Evolutionary conservation across 2,329 filamentous ascomycete genomes (phyloP).

Genomic region (Pyricularia sp.): DNA sequence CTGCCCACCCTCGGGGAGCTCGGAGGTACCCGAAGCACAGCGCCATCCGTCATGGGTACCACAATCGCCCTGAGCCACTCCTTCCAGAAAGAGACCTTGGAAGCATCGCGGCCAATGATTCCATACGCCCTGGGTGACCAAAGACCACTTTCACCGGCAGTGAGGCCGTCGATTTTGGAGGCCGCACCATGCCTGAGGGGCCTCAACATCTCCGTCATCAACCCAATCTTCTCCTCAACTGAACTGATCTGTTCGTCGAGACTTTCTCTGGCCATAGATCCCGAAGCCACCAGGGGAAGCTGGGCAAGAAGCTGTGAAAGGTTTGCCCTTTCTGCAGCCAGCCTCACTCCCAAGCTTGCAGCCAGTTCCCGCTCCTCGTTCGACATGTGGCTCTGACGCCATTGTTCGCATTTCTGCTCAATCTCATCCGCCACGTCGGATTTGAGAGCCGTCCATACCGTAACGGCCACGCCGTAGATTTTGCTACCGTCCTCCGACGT

Average conservation of each 20-base stretch:
- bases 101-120: constrained; percentile 75
- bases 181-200: constrained; percentile 90
- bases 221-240: constrained; percentile 90
- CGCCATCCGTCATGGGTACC: constrained; percentile 92
- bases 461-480: constrained; percentile 83
- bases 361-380: constrained; percentile 86
- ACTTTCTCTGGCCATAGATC: constrained; percentile 68
- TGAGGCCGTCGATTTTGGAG: constrained; percentile 93
- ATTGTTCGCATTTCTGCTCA: constrained; percentile 73
- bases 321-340: constrained; percentile 81
- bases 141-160: constrained; percentile 87
- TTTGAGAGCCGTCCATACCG: constrained; percentile 85
- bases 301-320: constrained; percentile 79
- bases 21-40: constrained; percentile 69
- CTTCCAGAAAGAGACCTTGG: constrained; percentile 90
- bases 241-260: constrained; percentile 92
- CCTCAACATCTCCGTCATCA: constrained; percentile 93
- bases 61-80: constrained; percentile 92
- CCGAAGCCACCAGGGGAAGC: constrained; percentile 71
- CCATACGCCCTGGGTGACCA: constrained; percentile 95
- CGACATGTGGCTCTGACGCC: constrained; percentile 81
- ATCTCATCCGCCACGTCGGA: constrained; percentile 74
- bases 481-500: constrained; percentile 87
- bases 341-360: constrained; percentile 77
- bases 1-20: constrained; percentile 85